Percentiles rank a stretch among this genome's conserved stretches.
phyloP scores from a whole-genome alignment of 257 asterid species.

The Solanum virginianum region DNA sequence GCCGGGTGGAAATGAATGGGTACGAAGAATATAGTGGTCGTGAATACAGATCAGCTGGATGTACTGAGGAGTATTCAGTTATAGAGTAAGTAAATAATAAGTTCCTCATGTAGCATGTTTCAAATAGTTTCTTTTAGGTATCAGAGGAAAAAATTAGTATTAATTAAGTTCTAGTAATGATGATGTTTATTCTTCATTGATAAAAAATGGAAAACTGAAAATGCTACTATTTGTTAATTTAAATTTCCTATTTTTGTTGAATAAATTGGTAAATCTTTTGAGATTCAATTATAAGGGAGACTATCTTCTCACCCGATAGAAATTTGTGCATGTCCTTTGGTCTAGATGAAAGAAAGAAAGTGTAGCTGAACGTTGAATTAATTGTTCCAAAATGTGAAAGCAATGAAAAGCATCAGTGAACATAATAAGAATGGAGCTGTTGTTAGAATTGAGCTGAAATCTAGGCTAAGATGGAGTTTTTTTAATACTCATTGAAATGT shows the following conservation, averaged over 20 bases:
- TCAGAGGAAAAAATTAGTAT: neutral
- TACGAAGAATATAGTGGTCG: constrained; percentile 88
- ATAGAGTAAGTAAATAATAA: constrained; percentile 44
- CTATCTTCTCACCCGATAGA: neutral
- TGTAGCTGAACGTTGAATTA: neutral
- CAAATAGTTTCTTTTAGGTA: neutral
- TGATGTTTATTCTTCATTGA: neutral
- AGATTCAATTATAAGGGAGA: neutral
- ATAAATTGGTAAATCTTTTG: neutral
- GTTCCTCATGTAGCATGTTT: neutral
- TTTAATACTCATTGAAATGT: neutral
- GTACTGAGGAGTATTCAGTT: constrained; percentile 78
- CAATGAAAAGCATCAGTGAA: neutral
- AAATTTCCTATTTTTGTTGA: neutral
- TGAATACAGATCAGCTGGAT: constrained; percentile 88
- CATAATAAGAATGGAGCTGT: neutral
- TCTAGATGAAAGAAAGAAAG: neutral
- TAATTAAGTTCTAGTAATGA: neutral
- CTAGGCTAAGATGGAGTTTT: neutral
- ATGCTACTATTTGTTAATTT: neutral
- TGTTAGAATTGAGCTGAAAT: neutral
- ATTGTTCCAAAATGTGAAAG: neutral
- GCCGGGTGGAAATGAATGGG: constrained; percentile 73
- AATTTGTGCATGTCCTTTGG: neutral
- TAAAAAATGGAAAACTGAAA: neutral